Evolutionary conservation across 805 yeast genomes (phyloP), one percentile per base, ranked within the genome.

Genomic region (Metschnikowia dekortorum): DNA sequence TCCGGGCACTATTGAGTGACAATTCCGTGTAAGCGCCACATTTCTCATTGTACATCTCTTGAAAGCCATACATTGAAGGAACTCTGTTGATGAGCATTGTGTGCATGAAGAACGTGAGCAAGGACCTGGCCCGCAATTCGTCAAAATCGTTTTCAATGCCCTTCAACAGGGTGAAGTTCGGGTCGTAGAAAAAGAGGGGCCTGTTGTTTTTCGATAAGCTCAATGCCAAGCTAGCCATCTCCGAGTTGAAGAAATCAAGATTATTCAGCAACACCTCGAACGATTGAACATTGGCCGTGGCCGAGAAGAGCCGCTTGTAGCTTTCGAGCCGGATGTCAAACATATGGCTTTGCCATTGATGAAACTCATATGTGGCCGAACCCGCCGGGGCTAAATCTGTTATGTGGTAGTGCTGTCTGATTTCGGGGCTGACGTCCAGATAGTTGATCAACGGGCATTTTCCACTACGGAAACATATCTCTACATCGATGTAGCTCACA

Each of bases 371-470:
- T 11, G 46, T 36, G 16, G 33, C 31, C 4, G 42, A 28, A 3
- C 41, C 47, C 13, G 14, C 33, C 6, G 26, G 30, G 6, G 46
- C 40, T 11, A 44, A 34, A 11, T 33, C 28, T 8, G 38, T 13
- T 4, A 16, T 34, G 28, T 35, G 28, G 14, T 14, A 8, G 22
- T 28, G 39, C 10, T 41, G 32, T 16, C 39, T 47, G 32, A 53
- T 52, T 34, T 53, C 55, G 13, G 49, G 48, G 32, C 58, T 55
- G 7, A 46, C 60, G 56, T 79, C 82, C 11, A 49, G 52, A 45
- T 66, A 72, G 54, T 70, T 68, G 39, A 81, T 65, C 26, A 74
- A 55, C 0, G 84, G 78, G 3, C 83, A 74, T 47, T 73, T 72
- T 1, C 85, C 84, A 22, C 69, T 58, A 47, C 74, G 70, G 48